Base-by-base conservation (phyloP, 768 basidiomycete genomes). In the Calocybe cyanea region DNA sequence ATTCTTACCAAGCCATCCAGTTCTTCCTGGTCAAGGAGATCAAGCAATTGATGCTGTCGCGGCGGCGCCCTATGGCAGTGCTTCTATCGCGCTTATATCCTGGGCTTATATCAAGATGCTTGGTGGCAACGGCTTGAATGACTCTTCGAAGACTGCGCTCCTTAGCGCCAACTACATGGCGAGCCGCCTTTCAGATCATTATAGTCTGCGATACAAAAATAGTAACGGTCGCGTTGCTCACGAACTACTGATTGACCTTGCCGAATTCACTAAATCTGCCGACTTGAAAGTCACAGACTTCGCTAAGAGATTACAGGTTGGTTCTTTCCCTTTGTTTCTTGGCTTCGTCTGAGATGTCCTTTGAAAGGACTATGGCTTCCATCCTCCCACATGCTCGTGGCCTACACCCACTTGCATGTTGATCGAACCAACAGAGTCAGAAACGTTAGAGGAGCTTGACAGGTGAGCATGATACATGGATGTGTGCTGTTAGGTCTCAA, bases 41-140 rank as follows among this genome's bases (percentile, higher is more conserved):
- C 66, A 79, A 40, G 81, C 86, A 1, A 97, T 99, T 51, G 72
- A 85, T 23, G 89, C 96, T 5, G 86, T 98, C 37, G 82, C 95
- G 7, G 90, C 90, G 0, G 92, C 88, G 1, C 96, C 93, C 0
- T 98, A 83, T 61, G 95, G 96, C 36, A 94, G 92, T 53, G 90
- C 96, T 2, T 94, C 92, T 6, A 93, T 99, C 57, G 83, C 90
- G 38, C 76, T 94, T 50, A 97, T 98, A 57, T 97, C 94, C 0
- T 98, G 95, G 94, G 95, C 96, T 10, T 99, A 96, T 66, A 91
- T 96, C 76, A 95, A 90, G 71, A 98, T 99, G 96, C 80, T 99
- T n/a, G 96, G 96, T 20, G 95, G 94, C 7, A 71, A 80, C 45
- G 96, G 96, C 6, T 78, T 99, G 20, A 78, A 82, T 18, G 78